Evolutionary conservation across 805 yeast genomes (phyloP).

Genomic region (Saturnispora ahearnii): DNA sequence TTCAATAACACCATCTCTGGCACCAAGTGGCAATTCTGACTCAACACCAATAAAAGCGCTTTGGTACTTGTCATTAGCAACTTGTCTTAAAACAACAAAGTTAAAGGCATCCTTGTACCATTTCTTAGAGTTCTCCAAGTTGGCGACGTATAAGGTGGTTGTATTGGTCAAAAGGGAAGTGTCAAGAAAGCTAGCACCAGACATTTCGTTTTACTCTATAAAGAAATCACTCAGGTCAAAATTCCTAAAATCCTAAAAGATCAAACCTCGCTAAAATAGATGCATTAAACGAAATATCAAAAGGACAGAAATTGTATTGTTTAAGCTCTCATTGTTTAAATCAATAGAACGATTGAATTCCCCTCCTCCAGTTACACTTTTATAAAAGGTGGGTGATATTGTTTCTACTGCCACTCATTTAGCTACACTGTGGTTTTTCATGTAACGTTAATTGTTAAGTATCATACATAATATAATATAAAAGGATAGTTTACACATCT

Average conservation of each 20-base stretch:
- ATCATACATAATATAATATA: not conserved
- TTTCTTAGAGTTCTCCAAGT: slow-evolving; percentile 61
- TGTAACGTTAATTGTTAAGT: not conserved
- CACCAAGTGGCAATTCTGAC: slow-evolving; percentile 31
- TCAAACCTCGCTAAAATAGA: no score
- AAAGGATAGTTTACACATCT: not conserved
- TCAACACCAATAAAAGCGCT: slow-evolving; percentile 62
- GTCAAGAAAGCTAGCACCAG: slow-evolving; percentile 18
- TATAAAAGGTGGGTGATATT: no score
- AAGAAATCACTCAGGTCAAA: not conserved
- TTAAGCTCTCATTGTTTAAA: no score
- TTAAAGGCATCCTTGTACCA: slow-evolving; percentile 75
- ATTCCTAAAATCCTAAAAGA: no score
- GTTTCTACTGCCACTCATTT: no score
- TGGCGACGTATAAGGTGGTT: slow-evolving; percentile 73
- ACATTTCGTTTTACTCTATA: not conserved
- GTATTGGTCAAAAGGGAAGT: slow-evolving; percentile 45
- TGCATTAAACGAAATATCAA: no score
- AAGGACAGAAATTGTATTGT: no score
- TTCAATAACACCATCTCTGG: slow-evolving; percentile 65
- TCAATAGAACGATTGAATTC: no score
- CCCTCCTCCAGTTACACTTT: no score
- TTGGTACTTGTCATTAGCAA: slow-evolving; percentile 50
- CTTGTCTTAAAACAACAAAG: slow-evolving; percentile 47
- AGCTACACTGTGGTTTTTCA: no score